Evolutionary conservation across 192 early-diverging fungal species (phyloP).

Genomic region (Jimgerdemannia flammicorona): DNA sequence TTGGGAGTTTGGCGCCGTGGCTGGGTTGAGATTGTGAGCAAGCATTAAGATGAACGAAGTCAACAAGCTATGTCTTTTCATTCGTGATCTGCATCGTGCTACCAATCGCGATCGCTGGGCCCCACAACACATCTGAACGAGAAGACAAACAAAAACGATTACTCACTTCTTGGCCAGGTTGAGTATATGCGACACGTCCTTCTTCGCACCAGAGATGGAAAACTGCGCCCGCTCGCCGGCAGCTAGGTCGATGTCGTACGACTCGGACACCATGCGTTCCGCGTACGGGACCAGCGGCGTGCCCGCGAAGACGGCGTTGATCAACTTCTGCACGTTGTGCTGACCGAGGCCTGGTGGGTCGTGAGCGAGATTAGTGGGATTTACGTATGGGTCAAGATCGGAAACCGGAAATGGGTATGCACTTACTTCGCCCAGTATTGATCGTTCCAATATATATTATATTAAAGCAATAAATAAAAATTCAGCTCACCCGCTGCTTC

Average conservation of each 20-base stretch:
- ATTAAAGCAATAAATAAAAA: not conserved
- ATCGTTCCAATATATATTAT: no score
- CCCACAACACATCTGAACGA: not conserved
- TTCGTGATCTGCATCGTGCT: not conserved
- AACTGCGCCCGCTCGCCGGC: slow-evolving; percentile 15
- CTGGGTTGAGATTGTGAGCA: not conserved
- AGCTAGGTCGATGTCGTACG: slow-evolving; percentile 27
- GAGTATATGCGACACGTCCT: slow-evolving; percentile 43
- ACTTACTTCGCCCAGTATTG: no score
- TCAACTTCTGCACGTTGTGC: slow-evolving; percentile 46
- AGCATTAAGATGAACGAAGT: not conserved
- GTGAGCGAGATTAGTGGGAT: not conserved
- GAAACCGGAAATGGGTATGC: no score
- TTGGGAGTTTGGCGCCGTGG: slow-evolving; percentile 30
- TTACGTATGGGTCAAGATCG: no score
- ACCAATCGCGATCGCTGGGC: not conserved
- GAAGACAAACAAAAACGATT: not conserved
- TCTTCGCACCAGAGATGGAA: slow-evolving; percentile 30
- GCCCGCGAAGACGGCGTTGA: slow-evolving; percentile 45
- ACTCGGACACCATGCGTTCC: slow-evolving; percentile 34
- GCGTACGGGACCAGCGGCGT: slow-evolving; percentile 46
- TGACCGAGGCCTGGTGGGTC: slow-evolving; percentile 30
- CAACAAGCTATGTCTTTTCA: not conserved
- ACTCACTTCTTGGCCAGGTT: slow-evolving; percentile 26
- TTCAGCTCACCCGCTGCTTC: slow-evolving; percentile 33